These are phyloP conservation scores for Polytrichum commune DNA, from an alignment of 225 moss, liverwort and hornwort genomes.

Conservation along the genomic window DNA sequence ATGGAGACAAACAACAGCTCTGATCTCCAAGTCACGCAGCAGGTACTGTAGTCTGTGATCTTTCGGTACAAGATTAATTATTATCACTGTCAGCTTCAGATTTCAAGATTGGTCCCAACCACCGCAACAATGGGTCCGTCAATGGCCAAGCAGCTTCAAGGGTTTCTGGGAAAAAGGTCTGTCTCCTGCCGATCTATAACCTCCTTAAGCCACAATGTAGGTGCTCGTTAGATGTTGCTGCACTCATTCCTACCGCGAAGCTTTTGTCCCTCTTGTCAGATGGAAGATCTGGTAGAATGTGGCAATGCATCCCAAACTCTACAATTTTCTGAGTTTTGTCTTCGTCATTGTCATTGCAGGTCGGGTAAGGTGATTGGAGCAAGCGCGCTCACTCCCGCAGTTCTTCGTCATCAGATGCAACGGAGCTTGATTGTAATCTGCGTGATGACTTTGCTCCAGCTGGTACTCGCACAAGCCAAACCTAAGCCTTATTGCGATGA, in stretches of 20 bases:
- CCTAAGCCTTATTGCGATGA: slow-evolving; percentile 4
- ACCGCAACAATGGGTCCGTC: no score
- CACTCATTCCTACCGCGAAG: not conserved
- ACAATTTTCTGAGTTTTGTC: not conserved
- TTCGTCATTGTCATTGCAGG: no score
- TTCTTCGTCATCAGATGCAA: not conserved
- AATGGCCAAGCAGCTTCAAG: not conserved
- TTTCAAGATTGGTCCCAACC: no score
- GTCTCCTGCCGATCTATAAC: not conserved
- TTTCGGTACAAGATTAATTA: no score
- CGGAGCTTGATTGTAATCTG: not conserved
- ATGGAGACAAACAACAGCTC: no score
- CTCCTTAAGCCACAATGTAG: not conserved
- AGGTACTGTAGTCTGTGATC: no score
- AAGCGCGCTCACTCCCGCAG: not conserved
- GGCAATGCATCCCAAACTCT: not conserved
- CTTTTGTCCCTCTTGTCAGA: not conserved
- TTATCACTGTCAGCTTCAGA: no score
- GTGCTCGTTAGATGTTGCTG: not conserved
- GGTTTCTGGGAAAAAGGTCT: not conserved
- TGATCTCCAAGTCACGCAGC: no score
- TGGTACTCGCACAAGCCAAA: not conserved
- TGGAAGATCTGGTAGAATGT: not conserved
- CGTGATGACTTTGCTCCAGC: slow-evolving; percentile 1
- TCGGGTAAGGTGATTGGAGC: not conserved